These are phyloP conservation scores for Acidiella bohemica DNA, from an alignment of 495 filamentous ascomycete genomes.

Conservation along the genomic window DNA sequence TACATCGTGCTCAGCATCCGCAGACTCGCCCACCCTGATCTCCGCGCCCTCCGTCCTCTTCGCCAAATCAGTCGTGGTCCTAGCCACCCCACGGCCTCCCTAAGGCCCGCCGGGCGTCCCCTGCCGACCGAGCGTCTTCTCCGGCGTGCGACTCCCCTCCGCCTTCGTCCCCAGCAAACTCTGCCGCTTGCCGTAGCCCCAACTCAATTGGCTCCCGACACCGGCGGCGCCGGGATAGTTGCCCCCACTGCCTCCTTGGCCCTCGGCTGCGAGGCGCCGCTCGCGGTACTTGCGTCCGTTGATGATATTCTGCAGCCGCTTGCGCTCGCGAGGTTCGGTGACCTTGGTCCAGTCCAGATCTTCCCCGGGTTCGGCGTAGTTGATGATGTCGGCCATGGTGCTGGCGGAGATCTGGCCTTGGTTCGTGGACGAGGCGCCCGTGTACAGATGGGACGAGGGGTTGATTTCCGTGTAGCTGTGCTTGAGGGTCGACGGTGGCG, in stretches of 20 bases:
- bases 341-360: conserved; percentile 21
- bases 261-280: conserved; percentile 15
- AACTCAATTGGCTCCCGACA: conserved; percentile 17
- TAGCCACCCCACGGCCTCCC: too few species aligned
- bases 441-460: conserved; percentile 18
- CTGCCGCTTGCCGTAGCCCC: conserved; percentile 15
- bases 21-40: too few species aligned
- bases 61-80: too few species aligned
- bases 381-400: conserved; percentile 19
- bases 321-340: conserved; percentile 18
- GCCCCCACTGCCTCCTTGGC: conserved; percentile 16
- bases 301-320: conserved; percentile 20
- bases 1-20: too few species aligned
- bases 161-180: background rate
- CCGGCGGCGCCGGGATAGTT: conserved; percentile 19
- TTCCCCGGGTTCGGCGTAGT: conserved; percentile 20
- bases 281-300: conserved; percentile 21
- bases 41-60: too few species aligned
- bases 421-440: conserved; percentile 15
- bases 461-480: conserved; percentile 2
- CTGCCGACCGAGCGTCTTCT: too few species aligned
- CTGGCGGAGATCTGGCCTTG: conserved; percentile 18
- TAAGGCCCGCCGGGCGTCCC: too few species aligned
- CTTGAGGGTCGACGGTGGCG: conserved; percentile 3
- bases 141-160: too few species aligned